Percentiles rank a stretch among this genome's conserved stretches.
phyloP scores from a whole-genome alignment of 495 filamentous ascomycete genomes.

The Bryoglossum gracile region DNA sequence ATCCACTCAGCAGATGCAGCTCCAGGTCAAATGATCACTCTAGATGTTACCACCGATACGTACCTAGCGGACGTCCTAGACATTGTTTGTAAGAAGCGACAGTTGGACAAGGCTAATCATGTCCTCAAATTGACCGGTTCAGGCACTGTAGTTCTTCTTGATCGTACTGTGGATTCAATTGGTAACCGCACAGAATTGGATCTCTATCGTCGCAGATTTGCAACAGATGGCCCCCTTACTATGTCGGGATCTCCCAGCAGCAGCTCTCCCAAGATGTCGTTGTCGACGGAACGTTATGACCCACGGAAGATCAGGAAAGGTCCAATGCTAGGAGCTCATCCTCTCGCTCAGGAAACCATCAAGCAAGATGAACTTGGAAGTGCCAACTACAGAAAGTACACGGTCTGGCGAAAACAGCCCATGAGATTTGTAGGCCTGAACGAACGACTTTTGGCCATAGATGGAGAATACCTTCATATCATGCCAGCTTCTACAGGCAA shows the following conservation, averaged over 20 bases:
- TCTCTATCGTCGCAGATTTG: slow-evolving; percentile 77
- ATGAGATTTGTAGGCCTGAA: slow-evolving; percentile 87
- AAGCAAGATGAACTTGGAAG: slow-evolving; percentile 63
- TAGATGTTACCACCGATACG: slow-evolving; percentile 86
- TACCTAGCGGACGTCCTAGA: slow-evolving; percentile 93
- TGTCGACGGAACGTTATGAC: slow-evolving; percentile 50
- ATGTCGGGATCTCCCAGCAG: slow-evolving; percentile 74
- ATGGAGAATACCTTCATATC: slow-evolving; percentile 94
- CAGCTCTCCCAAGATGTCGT: slow-evolving; percentile 62
- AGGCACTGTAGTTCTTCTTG: slow-evolving; percentile 70
- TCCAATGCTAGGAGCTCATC: slow-evolving; percentile 58
- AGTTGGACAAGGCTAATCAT: slow-evolving; percentile 82
- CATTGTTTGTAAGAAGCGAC: slow-evolving; percentile 79
- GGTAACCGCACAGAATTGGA: slow-evolving; percentile 81
- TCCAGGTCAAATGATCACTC: slow-evolving; percentile 56
- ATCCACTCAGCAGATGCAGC: slow-evolving; percentile 70
- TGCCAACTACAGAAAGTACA: slow-evolving; percentile 70
- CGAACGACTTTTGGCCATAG: slow-evolving; percentile 77
- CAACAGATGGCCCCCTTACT: slow-evolving; percentile 67
- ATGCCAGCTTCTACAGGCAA: slow-evolving; percentile 61
- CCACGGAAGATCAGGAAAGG: slow-evolving; percentile 63
- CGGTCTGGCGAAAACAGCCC: slow-evolving; percentile 85
- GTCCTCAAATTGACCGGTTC: slow-evolving; percentile 81
- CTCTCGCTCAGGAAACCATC: slow-evolving; percentile 59
- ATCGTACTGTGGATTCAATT: slow-evolving; percentile 84